Percentiles rank a stretch among this genome's conserved stretches.
Conservation (phyloP, 352 stramenopile species). For the Globisporangium yorkense region DNA sequence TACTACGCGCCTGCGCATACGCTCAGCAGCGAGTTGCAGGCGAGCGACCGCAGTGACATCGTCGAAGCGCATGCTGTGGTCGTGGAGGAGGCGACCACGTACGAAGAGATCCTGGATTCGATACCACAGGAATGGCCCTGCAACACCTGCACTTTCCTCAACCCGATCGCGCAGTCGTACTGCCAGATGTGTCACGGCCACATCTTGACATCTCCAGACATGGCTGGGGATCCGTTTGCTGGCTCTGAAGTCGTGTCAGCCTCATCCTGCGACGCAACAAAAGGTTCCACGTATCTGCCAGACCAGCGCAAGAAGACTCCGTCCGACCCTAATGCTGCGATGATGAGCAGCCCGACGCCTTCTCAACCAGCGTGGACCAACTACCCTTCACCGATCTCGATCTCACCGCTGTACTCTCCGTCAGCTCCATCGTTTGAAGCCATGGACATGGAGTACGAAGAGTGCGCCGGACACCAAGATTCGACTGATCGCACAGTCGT, state of each 20-base stretch:
- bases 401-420: slow-evolving; percentile 20
- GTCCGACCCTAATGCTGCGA: neutral
- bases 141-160: slow-evolving; percentile 52
- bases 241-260: neutral
- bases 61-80: slow-evolving; percentile 39
- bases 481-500: neutral
- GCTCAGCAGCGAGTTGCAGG: neutral
- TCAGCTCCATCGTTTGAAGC: slow-evolving; percentile 21
- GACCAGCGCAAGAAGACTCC: neutral
- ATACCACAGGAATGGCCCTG: neutral
- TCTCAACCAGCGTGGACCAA: no score
- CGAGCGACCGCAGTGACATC: slow-evolving; percentile 3
- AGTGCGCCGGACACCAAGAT: neutral
- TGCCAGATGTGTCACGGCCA: slow-evolving; percentile 57
- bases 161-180: slow-evolving; percentile 49
- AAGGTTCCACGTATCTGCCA: neutral
- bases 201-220: slow-evolving; percentile 22
- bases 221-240: neutral
- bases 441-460: neutral
- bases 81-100: slow-evolving; percentile 20
- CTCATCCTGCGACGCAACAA: neutral
- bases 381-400: neutral
- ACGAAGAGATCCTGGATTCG: slow-evolving; percentile 7
- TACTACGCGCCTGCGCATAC: neutral
- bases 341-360: no score